A percentile compares a stretch with the other conserved stretches of the same genome.
Evolutionary conservation across 192 early-diverging fungal genomes (phyloP).

Genomic region (Cladochytrium replicatum): DNA sequence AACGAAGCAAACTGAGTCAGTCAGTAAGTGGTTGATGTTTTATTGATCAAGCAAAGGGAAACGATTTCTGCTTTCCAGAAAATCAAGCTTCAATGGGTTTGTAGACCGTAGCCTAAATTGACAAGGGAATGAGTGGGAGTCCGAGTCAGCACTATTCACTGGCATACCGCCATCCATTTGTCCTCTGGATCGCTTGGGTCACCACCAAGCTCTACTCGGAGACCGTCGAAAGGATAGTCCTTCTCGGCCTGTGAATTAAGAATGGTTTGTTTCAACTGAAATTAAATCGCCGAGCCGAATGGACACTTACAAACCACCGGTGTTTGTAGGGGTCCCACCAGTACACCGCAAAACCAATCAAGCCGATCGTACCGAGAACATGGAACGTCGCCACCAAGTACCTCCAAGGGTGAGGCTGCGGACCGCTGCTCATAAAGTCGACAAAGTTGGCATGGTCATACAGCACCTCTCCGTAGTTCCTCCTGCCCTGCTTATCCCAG

Average conservation of each 20-base stretch:
- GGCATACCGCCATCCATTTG: constrained; percentile 19
- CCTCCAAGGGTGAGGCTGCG: constrained; percentile 13
- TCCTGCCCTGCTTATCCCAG: constrained; percentile 46
- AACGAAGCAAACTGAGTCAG: no score
- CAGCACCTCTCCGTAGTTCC: constrained; percentile 43
- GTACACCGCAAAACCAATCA: constrained; percentile 17
- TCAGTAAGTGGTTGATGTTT: no score
- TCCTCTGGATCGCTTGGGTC: constrained; percentile 36
- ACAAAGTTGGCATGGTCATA: constrained; percentile 32
- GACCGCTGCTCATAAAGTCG: constrained; percentile 32
- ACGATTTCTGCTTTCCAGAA: no score
- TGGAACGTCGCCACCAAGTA: constrained; percentile 11
- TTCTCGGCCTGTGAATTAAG: constrained; percentile 24
- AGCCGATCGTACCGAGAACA: constrained; percentile 11
- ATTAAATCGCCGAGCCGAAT: neutral
- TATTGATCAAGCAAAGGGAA: no score
- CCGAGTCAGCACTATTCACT: no score
- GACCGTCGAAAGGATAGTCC: constrained; percentile 39
- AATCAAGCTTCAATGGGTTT: no score
- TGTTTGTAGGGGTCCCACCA: constrained; percentile 31
- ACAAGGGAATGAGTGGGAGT: no score
- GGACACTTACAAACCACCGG: constrained; percentile 26
- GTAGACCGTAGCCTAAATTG: no score
- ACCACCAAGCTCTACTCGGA: constrained; percentile 40
- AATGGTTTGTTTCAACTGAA: neutral